Base-by-base conservation (phyloP, 23 red algal genomes). In the Gracilaria domingensis region DNA sequence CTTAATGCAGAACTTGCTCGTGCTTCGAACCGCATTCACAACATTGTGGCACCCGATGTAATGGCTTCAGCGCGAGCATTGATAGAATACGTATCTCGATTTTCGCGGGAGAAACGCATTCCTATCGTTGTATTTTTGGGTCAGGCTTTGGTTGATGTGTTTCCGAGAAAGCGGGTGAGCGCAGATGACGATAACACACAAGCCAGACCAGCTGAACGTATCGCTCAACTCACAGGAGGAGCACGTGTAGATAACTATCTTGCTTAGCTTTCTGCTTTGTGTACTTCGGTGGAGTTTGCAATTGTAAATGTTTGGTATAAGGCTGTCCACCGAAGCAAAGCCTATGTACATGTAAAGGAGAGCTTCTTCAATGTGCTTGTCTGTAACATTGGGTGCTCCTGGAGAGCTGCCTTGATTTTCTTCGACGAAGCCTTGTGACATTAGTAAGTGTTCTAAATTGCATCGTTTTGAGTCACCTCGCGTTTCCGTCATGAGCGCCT, bases 121-220 rank as follows among this genome's bases (percentile, higher is more conserved):
- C 93, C 93, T 13, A 95, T 95, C 30, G 93, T 95, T 82, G 81
- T 91, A 32, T 95, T 91, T 59, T 80, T 95, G 18, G 93, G 93
- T 4, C 60, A 95, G 30, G 89, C 75, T 28, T 62, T 92, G 44
- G 80, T 92, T 40, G 89, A 84, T 29, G 80, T 92, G 20, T 92
- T 83, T 58, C 79, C 89, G 13, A 83, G 75, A 62, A 67, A 78
- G 42, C 65, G 73, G 24, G 32, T 78, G 28, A 29, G 30, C 51
- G 62, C 53, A 49, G 75, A 54, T 50, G 59, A 34, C 4, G 75
- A 49, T 16, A 33, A 44, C 11, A 24, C 79, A 51, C 71, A 53
- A 69, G 24, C 87, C 21, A 60, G 29, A 50, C 60, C 85, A 21
- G 71, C 85, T 35, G 87, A 80, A 74, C 71, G 87, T 49, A 53